Percentiles rank a stretch among this genome's conserved stretches.
Evolutionary conservation across 495 filamentous ascomycete genomes (phyloP).

Genomic region (Hyaloscypha hepaticicola): DNA sequence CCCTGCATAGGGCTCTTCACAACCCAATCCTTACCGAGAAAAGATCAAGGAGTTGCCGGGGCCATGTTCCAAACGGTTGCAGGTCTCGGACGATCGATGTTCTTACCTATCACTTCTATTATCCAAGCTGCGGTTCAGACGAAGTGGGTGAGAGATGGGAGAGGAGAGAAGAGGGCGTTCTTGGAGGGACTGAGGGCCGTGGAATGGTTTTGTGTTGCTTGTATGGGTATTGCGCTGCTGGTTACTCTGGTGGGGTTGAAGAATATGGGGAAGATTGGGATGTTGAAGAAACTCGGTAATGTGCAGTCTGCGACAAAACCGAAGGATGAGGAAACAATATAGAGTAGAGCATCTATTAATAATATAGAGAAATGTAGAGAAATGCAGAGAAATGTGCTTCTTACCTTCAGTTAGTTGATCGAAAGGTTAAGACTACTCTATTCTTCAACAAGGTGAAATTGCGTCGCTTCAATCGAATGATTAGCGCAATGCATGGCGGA

Average conservation of each 20-base stretch:
- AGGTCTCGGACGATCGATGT: slow-evolving; percentile 55
- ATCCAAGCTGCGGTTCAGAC: slow-evolving; percentile 56
- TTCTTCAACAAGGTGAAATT: no score
- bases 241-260: slow-evolving; percentile 25
- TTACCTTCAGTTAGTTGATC: no score
- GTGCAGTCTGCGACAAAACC: slow-evolving; percentile 20
- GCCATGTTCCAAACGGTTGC: slow-evolving; percentile 60
- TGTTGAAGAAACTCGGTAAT: slow-evolving; percentile 27
- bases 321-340: slow-evolving; percentile 11
- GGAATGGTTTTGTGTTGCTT: slow-evolving; percentile 52
- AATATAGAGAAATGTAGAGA: no score
- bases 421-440: no score
- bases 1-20: slow-evolving; percentile 60
- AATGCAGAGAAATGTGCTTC: no score
- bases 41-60: slow-evolving; percentile 60
- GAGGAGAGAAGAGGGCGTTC: slow-evolving; percentile 44
- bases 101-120: slow-evolving; percentile 56
- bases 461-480: no score
- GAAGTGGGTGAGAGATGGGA: slow-evolving; percentile 38
- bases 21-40: slow-evolving; percentile 53
- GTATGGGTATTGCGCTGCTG: slow-evolving; percentile 8
- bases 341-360: background rate
- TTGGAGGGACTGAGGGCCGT: slow-evolving; percentile 51
- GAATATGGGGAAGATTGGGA: slow-evolving; percentile 34
- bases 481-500: no score